Evolutionary conservation across 306 rosid genomes (phyloP).

Genomic region (Oxytropis ochrocephala): DNA sequence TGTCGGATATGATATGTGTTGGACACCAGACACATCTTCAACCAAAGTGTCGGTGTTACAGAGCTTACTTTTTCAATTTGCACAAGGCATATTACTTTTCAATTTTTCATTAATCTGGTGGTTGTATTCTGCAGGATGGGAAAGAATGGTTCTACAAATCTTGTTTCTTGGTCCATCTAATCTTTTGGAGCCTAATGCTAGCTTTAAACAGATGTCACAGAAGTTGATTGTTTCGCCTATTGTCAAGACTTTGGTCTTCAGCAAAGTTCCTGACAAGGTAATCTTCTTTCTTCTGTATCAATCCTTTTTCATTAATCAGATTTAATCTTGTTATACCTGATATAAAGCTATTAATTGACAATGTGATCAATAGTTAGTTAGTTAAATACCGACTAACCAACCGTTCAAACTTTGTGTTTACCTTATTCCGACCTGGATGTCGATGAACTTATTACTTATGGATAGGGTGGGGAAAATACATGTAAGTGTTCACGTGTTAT

Average conservation of each 20-base stretch:
- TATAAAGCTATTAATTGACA: neutral
- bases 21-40: too few species aligned
- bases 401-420: neutral
- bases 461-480: too few species aligned
- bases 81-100: neutral
- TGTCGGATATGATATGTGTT: too few species aligned
- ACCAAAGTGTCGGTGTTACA: too few species aligned
- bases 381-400: neutral
- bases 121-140: constrained; percentile 67
- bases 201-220: constrained; percentile 87
- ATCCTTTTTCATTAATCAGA: neutral
- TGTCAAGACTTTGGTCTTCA: constrained; percentile 87
- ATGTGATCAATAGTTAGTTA: neutral
- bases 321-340: neutral
- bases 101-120: neutral
- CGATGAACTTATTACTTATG: neutral
- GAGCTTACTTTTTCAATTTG: neutral
- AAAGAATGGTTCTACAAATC: constrained; percentile 97
- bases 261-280: constrained; percentile 96
- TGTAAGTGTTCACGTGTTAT: too few species aligned
- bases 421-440: neutral
- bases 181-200: constrained; percentile 82
- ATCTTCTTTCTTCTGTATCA: neutral
- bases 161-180: constrained; percentile 96
- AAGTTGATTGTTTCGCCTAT: constrained; percentile 96